A percentile compares a stretch with the other conserved stretches of the same genome.
phyloP scores from a whole-genome alignment of 108 stramenopile genomes.

The Asterionellopsis glacialis region DNA sequence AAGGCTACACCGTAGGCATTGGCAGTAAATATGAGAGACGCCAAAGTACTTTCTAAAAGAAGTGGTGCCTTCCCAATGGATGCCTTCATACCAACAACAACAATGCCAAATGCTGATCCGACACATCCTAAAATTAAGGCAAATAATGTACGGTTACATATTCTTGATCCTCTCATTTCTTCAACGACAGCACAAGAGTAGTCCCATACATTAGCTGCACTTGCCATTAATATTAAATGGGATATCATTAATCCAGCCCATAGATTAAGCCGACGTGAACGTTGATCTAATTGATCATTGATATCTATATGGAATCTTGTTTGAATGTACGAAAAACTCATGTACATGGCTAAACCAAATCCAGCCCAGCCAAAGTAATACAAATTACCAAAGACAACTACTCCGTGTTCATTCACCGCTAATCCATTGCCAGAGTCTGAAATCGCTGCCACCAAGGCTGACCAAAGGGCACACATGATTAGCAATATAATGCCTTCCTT shows the following conservation, averaged over 20 bases:
- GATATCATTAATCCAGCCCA: slow-evolving; percentile 8
- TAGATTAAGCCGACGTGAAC: slow-evolving; percentile 6
- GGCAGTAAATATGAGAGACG: background rate
- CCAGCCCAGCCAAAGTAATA: slow-evolving; percentile 12
- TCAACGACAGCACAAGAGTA: background rate
- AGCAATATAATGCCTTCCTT: slow-evolving; percentile 2
- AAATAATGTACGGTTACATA: slow-evolving; percentile 4
- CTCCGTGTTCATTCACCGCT: slow-evolving; percentile 12
- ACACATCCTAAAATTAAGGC: background rate
- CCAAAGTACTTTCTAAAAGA: background rate
- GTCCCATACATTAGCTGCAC: slow-evolving; percentile 12
- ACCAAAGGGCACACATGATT: slow-evolving; percentile 7
- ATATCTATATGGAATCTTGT: slow-evolving; percentile 1
- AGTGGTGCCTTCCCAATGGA: slow-evolving; percentile 8
- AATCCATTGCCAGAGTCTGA: slow-evolving; percentile 9
- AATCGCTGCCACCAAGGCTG: slow-evolving; percentile 9
- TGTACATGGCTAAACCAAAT: background rate
- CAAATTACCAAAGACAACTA: slow-evolving; percentile 11
- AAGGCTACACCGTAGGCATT: background rate
- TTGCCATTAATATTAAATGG: slow-evolving; percentile 4
- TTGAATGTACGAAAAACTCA: slow-evolving; percentile 1
- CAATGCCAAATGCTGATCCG: background rate
- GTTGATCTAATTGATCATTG: background rate
- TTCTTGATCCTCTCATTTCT: background rate
- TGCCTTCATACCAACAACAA: slow-evolving; percentile 9